Base-by-base conservation (phyloP, 164 flowering plant species). In the Paratinospora sagittata region DNA sequence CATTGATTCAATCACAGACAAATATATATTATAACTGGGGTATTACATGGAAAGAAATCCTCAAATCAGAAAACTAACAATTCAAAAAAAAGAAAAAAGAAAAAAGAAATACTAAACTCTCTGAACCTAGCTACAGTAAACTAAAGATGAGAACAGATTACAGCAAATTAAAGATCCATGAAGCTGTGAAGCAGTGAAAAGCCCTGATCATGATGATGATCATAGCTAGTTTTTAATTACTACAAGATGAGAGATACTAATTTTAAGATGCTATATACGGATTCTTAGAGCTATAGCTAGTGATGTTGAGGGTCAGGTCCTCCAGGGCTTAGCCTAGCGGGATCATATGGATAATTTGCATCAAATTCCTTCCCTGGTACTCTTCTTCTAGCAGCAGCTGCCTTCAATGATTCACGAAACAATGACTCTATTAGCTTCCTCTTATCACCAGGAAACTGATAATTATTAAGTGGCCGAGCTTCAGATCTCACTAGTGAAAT, bases 231-330 rank as follows among this genome's bases (percentile, higher is more conserved):
- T 23, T 60, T 60, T 19, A 49, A 19, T 0, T n/a, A n/a, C n/a
- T 19, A 60, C 63, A 26, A 60, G 11, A 60, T 60, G 63, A 57
- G 11, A 27, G 8, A n/a, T n/a, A n/a, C n/a, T n/a, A 30, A 27
- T 27, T 63, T n/a, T 13, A 67, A 16, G 16, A 4, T n/a, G n/a
- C n/a, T n/a, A n/a, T n/a, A n/a, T n/a, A n/a, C 26, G 21, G 55
- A 60, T 70, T 39, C 49, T 13, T 60, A 37, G 66, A 58, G n/a
- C n/a, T n/a, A n/a, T n/a, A n/a, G n/a, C n/a, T n/a, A n/a, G 33
- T 73, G 75, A 66, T 73, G 75, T 57, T 73, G 41, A 13, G 73
- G 69, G 9, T 41, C 65, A 43, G 61, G 49, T 14, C 76, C 69
- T 45, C 69, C 70, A 11, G 43, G 60, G 52, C 77, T 73, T 57